Evolutionary conservation across 73 alveolate genomes (phyloP).

Genomic region (Blepharisma japonicum): DNA sequence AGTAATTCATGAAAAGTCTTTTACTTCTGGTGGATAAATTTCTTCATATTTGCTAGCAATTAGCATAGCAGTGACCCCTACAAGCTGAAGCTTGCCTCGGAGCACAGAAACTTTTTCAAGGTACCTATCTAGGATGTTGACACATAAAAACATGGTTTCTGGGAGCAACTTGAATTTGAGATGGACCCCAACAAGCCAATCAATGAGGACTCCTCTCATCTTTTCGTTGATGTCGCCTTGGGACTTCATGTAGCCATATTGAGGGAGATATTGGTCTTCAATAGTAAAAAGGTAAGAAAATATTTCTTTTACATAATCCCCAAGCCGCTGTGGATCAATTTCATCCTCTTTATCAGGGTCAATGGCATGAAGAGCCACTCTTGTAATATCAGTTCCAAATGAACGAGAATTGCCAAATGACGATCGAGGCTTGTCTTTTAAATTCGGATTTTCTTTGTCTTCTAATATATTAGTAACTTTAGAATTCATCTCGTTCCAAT

Average conservation of each 20-base stretch:
- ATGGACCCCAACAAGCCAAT: conserved; percentile 89
- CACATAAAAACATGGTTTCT: conserved; percentile 74
- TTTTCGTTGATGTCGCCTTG: conserved; percentile 81
- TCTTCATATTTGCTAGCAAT: conserved; percentile 91
- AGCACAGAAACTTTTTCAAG: conserved; percentile 54
- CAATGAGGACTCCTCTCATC: conserved; percentile 83
- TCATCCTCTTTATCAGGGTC: no score
- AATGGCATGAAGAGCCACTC: no score
- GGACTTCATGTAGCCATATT: conserved; percentile 59
- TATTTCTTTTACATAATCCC: no score
- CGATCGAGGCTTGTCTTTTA: no score
- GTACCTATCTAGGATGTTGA: conserved; percentile 84
- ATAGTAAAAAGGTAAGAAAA: not conserved
- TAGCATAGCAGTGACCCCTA: conserved; percentile 89
- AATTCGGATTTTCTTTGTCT: no score
- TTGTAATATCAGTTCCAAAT: no score
- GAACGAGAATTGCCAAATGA: no score
- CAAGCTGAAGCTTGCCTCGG: conserved; percentile 70
- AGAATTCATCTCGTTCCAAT: no score
- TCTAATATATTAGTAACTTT: no score
- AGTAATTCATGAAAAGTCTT: conserved; percentile 86
- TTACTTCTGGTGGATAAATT: conserved; percentile 85
- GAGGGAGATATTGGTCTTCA: conserved; percentile 44
- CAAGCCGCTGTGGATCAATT: no score
- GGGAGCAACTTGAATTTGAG: conserved; percentile 72